Conservation (phyloP, 129 eudicot genomes). For the Flaveria bidentis region DNA sequence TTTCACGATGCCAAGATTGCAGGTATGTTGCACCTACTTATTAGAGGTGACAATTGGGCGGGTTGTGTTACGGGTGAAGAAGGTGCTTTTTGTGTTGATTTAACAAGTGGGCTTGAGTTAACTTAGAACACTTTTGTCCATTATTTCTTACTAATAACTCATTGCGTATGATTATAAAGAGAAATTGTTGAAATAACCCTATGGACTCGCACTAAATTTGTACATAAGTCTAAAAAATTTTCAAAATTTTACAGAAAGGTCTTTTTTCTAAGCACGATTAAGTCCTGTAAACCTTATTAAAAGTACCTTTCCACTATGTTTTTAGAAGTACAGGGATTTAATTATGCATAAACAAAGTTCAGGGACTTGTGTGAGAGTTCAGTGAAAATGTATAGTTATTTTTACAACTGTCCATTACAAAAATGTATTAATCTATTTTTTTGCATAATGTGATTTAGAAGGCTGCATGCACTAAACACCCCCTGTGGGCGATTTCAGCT, state of each 20-base stretch:
- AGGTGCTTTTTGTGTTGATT: neutral
- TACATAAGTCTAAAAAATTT: neutral
- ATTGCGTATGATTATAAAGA: neutral
- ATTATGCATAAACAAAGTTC: neutral
- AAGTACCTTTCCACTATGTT: neutral
- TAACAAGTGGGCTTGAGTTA: neutral
- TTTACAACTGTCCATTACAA: neutral
- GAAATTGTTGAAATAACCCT: neutral
- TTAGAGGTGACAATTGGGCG: conserved; percentile 10
- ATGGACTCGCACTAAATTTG: neutral
- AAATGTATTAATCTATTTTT: neutral
- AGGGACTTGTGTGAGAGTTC: neutral
- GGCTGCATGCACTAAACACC: conserved; percentile 8
- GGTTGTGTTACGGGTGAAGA: neutral
- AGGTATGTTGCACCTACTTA: conserved; percentile 51
- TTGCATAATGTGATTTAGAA: neutral
- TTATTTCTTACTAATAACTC: neutral
- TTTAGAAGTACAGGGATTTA: neutral
- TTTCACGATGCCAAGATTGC: conserved; percentile 99
- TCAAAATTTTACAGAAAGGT: neutral
- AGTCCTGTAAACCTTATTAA: neutral
- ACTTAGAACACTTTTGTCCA: neutral
- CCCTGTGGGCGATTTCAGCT: neutral
- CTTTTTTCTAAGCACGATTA: neutral
- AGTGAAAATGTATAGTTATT: neutral